Evolutionary conservation across 2,329 filamentous ascomycete species (phyloP), one percentile per base, ranked within the genome.

Genomic region (Basipetospora sp.): DNA sequence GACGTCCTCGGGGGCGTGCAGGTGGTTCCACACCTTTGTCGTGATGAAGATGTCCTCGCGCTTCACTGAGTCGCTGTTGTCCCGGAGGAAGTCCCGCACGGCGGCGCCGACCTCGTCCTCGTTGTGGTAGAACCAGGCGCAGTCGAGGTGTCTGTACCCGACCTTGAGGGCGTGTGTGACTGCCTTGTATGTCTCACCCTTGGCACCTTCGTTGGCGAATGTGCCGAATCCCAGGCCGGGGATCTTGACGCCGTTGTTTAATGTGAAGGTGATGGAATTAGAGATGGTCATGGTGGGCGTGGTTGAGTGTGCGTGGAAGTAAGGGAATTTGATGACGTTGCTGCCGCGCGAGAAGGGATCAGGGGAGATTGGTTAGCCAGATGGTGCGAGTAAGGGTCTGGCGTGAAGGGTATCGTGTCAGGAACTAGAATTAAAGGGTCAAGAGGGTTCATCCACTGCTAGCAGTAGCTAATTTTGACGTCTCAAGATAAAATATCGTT

Each of bases 201-300:
- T 38, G 19, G 29, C 25, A 3, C 36, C 20, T 22, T 38, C 36
- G 30, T 15, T 38, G 8, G 36, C 32, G 18, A 77, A 78, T 47
- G 74, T 78, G 47, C 74, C 74, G 48, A 79, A 78, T 18, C 74
- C 74, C 22, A 78, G 57, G 34, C 63, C 72, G 43, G 74, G 74
- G 46, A 78, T 72, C 51, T 63, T 64, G 42, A 77, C 68, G 41
- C 63, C 63, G 44, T 66, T 65, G 55, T 62, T 63, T 42, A 66
- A 56, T 29, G 58, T 65, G 47, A 62, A 65, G 3, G 51, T 58
- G 33, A 44, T 48, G 38, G 51, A 52, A 43, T 52, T 51, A 38
- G 48, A 47, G 29, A 44, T 39, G 6, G 22, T 25, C 22, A 6
- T 25, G 6, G 6, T 6, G 11, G 6, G 6, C 22, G 22, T 25